These are phyloP conservation scores for Hordeum vulgare DNA, from an alignment of 176 grass and related monocot genomes.

Conservation along the genomic window DNA sequence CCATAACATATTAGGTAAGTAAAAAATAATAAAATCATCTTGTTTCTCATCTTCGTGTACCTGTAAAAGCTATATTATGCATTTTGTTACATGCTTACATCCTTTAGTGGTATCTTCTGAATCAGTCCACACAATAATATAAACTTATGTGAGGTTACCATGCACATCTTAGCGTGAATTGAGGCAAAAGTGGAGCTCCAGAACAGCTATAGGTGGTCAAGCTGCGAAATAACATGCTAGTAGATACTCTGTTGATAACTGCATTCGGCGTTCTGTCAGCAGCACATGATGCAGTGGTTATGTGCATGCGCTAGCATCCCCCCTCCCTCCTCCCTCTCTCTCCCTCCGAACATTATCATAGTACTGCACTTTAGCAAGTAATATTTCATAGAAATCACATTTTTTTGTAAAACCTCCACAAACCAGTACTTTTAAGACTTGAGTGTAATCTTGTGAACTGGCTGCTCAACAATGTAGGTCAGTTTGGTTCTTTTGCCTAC, in stretches of 20 bases:
- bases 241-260: not conserved
- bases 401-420: not conserved
- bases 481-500: too few relatives aligned
- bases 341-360: too few relatives aligned
- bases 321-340: too few relatives aligned
- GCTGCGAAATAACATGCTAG: not conserved
- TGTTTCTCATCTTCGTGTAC: not conserved
- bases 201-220: not conserved
- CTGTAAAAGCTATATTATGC: not conserved
- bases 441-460: too few relatives aligned
- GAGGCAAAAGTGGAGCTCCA: not conserved
- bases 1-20: slow-evolving; percentile 21
- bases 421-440: not conserved
- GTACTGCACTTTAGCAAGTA: not conserved
- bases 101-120: not conserved
- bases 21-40: not conserved
- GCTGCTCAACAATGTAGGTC: too few relatives aligned
- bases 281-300: not conserved
- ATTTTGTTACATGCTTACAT: not conserved
- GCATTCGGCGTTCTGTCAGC: not conserved
- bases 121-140: not conserved
- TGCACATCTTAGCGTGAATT: not conserved
- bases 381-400: not conserved
- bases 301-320: not conserved
- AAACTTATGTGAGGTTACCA: not conserved